phyloP scores from a whole-genome alignment of 148 eudicot genomes.

The Vaccinium vitisidaea region DNA sequence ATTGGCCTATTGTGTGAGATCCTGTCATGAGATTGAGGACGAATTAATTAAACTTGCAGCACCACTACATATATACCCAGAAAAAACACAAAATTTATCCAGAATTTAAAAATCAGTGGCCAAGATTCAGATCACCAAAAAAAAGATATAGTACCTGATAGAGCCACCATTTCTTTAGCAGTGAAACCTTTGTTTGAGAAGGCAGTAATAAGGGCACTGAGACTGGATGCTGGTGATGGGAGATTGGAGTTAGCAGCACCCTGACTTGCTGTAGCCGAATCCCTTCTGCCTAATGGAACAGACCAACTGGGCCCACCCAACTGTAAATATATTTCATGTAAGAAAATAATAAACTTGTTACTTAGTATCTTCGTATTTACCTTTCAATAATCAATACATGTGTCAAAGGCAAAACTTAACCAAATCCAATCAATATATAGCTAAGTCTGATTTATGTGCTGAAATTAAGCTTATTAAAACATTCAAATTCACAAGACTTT shows the following conservation, averaged over 20 bases:
- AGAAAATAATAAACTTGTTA: neutral
- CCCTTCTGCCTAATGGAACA: conserved; percentile 51
- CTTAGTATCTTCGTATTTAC: neutral
- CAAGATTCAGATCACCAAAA: too few species aligned
- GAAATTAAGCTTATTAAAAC: too few species aligned
- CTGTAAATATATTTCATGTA: conserved; percentile 14
- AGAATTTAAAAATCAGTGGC: too few species aligned
- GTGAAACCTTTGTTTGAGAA: conserved; percentile 55
- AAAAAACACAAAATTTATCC: too few species aligned
- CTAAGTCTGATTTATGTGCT: too few species aligned
- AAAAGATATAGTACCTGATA: neutral
- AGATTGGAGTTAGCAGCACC: conserved; percentile 28
- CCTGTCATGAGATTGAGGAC: neutral
- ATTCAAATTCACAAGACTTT: neutral
- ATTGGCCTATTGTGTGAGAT: conserved; percentile 34
- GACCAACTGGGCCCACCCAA: conserved; percentile 52
- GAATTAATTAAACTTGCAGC: neutral
- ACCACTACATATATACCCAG: too few species aligned
- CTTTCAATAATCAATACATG: too few species aligned
- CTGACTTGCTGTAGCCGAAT: conserved; percentile 44
- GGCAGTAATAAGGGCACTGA: conserved; percentile 40
- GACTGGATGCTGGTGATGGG: neutral
- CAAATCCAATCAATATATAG: too few species aligned
- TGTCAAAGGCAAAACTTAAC: too few species aligned
- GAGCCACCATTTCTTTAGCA: conserved; percentile 10